Base-by-base conservation (phyloP, 2,329 filamentous ascomycete species). In the Chaetomium strumarium region DNA sequence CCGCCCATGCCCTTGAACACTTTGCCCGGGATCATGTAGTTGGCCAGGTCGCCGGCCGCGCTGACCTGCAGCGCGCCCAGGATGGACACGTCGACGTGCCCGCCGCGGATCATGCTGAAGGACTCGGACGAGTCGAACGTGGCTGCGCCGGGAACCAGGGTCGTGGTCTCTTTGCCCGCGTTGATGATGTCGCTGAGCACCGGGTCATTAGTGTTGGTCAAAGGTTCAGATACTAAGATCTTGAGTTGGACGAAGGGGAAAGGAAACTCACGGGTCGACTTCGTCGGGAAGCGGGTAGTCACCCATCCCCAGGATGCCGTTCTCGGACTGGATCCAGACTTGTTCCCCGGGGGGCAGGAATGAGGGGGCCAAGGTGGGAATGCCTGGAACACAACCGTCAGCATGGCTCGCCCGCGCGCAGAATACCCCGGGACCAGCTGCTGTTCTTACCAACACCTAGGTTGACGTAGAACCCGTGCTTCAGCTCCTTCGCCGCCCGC, bases 1-100 rank as follows among this genome's bases (percentile, higher is more conserved):
- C 84, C 84, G 55, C 89, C 89, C 84, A 95, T 93, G 16, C 89
- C 89, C 76, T 93, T 93, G 70, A 90, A 83, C 11, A 89, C 81
- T 70, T 92, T 93, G 20, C 89, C 89, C 0, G 89, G 89, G 57
- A 95, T 86, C 85, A 93, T 93, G 75, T 89, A 95, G 70, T 93
- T 93, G 42, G 89, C 89, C 49, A 95, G 71, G 65, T 95, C 89
- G 24, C 89, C 89, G 2, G 79, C 75, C 0, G 87, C 87, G 58
- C 82, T 85, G 19, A 93, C 88, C 72, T 95, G 87, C 59, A 92
- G 81, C 2, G 88, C 85, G 49, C 89, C 89, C 0, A 95, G 78
- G 63, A 95, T 90, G 0, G 86, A 90, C 5, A 95, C 84, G 64
- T 95, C 85, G 39, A 95, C 84, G 63, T 90, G 87, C 0, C 89